These are phyloP conservation scores for Cyclotella kingstonii DNA, from an alignment of 108 stramenopile species.

Conservation along the genomic window DNA sequence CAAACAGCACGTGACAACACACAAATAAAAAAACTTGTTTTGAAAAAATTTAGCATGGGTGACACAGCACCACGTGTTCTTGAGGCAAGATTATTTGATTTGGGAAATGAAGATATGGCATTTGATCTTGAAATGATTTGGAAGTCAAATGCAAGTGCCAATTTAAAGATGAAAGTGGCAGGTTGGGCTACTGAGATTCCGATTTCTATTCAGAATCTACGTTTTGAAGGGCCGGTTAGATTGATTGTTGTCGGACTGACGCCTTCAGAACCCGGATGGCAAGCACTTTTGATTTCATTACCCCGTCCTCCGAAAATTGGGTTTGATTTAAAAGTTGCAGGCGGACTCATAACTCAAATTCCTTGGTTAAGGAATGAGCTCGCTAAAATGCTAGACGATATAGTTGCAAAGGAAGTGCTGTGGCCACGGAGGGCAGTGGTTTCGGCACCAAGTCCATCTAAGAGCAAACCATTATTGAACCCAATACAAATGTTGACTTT, in stretches of 20 bases:
- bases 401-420: slow-evolving; percentile 45
- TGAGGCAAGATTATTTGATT: slow-evolving; percentile 52
- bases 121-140: slow-evolving; percentile 44
- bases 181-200: slow-evolving; percentile 37
- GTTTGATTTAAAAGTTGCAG: slow-evolving; percentile 50
- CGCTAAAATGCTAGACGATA: slow-evolving; percentile 34
- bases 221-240: slow-evolving; percentile 51
- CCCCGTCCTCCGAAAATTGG: slow-evolving; percentile 45
- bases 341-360: slow-evolving; percentile 52
- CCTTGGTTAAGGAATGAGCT: slow-evolving; percentile 54
- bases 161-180: slow-evolving; percentile 33
- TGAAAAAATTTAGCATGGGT: slow-evolving; percentile 45
- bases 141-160: slow-evolving; percentile 34
- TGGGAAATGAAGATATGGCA: slow-evolving; percentile 45
- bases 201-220: slow-evolving; percentile 48
- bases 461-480: slow-evolving; percentile 36
- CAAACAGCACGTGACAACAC: slow-evolving; percentile 35
- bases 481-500: slow-evolving; percentile 34
- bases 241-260: slow-evolving; percentile 43
- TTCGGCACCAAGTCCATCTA: slow-evolving; percentile 39
- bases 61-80: slow-evolving; percentile 33
- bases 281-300: slow-evolving; percentile 48
- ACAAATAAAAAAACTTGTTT: slow-evolving; percentile 33
- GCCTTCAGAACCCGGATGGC: slow-evolving; percentile 44
- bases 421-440: slow-evolving; percentile 56